A percentile compares a stretch with the other conserved stretches of the same genome.
phyloP scores from a whole-genome alignment of 805 yeast species.

The Wickerhamomyces rabaulensis region DNA sequence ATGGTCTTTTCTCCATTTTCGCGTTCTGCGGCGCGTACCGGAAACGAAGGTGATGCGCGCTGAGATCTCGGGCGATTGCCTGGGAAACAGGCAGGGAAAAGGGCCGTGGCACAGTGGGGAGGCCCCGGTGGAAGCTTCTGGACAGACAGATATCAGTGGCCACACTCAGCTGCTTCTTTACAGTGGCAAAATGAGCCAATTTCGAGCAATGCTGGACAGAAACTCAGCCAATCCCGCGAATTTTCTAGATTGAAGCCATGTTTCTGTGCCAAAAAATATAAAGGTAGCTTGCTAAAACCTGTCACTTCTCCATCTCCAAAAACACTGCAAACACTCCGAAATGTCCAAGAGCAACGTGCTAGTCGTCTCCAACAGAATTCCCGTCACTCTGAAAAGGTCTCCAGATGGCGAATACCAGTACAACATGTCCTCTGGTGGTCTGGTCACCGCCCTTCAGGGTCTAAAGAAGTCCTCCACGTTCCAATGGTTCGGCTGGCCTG shows the following conservation, averaged over 20 bases:
- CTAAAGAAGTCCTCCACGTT: slow-evolving; percentile 75
- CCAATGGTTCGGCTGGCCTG: slow-evolving; percentile 99
- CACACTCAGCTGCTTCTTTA: no score
- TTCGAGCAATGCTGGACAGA: no score
- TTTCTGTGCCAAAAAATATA: background rate
- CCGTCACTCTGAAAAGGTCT: slow-evolving; percentile 79
- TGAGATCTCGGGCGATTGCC: no score
- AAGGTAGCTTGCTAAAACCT: background rate
- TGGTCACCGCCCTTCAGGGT: slow-evolving; percentile 94
- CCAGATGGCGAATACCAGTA: slow-evolving; percentile 66
- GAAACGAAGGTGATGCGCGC: no score
- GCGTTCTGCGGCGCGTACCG: no score
- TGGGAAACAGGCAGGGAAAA: no score
- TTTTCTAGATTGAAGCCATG: background rate
- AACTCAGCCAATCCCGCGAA: background rate
- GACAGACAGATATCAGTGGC: no score
- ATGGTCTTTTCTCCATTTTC: no score
- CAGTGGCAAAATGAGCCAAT: no score
- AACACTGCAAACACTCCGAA: background rate
- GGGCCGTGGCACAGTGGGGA: no score
- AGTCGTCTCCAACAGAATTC: slow-evolving; percentile 91
- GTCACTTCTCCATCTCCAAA: background rate
- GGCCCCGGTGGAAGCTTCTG: no score
- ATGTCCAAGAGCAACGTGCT: slow-evolving; percentile 49
- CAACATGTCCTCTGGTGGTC: slow-evolving; percentile 94